A percentile compares a stretch with the other conserved stretches of the same genome.
phyloP scores from a whole-genome alignment of 371 early-diverging fungal genomes.

The Mucor mucedo region DNA sequence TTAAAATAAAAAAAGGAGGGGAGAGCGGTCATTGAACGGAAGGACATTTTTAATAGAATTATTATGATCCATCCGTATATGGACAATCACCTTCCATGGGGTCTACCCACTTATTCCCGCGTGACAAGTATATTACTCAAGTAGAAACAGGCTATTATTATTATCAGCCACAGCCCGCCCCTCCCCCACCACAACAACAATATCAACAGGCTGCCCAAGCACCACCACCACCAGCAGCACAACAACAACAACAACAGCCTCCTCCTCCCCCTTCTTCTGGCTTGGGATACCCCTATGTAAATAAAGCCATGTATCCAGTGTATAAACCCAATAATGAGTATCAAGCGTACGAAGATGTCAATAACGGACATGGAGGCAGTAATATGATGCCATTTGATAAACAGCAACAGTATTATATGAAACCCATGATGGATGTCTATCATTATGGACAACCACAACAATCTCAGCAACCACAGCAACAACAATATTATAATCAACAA shows the following conservation, averaged over 20 bases:
- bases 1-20: too few species aligned
- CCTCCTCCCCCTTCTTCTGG: neutral
- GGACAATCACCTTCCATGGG: constrained; percentile 20
- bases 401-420: neutral
- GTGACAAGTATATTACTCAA: constrained; percentile 19
- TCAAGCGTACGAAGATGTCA: neutral
- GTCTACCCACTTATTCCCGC: constrained; percentile 8
- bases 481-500: constrained; percentile 4
- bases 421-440: neutral
- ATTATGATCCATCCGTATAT: constrained; percentile 26
- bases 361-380: neutral
- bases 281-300: constrained; percentile 64
- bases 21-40: too few species aligned
- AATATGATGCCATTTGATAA: neutral
- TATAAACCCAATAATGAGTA: constrained; percentile 37
- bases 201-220: neutral
- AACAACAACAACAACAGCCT: constrained; percentile 52
- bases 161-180: constrained; percentile 8
- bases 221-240: neutral
- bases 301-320: constrained; percentile 64
- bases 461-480: neutral
- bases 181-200: constrained; percentile 5
- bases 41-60: constrained; percentile 11
- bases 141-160: constrained; percentile 3
- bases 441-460: constrained; percentile 1